Conservation (phyloP, 306 rosid genomes). For the Acacia confusa region DNA sequence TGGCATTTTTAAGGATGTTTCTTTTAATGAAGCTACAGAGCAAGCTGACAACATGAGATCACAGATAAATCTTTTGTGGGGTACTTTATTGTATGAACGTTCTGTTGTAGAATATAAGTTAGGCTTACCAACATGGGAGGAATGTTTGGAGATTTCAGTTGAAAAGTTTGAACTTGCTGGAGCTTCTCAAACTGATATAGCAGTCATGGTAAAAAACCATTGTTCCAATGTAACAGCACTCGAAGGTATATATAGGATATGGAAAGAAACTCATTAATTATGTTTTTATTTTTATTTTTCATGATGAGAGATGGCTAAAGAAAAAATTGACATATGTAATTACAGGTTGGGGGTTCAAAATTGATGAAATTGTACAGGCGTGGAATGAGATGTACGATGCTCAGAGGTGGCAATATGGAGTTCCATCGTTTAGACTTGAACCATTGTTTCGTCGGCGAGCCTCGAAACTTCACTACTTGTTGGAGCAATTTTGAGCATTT, state of each 20-base stretch:
- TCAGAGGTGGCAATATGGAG: constrained; percentile 90
- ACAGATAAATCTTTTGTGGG: constrained; percentile 87
- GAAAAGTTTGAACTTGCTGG: constrained; percentile 96
- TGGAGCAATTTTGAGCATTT: constrained; percentile 67
- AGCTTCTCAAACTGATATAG: constrained; percentile 84
- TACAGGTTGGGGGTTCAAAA: constrained; percentile 84
- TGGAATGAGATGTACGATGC: constrained; percentile 99
- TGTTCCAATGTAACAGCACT: constrained; percentile 86
- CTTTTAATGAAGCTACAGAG: constrained; percentile 74
- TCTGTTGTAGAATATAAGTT: constrained; percentile 84
- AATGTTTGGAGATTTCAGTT: constrained; percentile 84
- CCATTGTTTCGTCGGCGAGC: constrained; percentile 88
- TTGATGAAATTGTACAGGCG: constrained; percentile 91
- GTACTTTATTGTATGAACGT: constrained; percentile 81
- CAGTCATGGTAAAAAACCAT: constrained; percentile 95
- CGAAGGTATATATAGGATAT: constrained; percentile 57
- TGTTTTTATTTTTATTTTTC: constrained; percentile 9
- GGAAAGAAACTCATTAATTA: neutral
- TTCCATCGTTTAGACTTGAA: constrained; percentile 90
- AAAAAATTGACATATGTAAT: constrained; percentile 7
- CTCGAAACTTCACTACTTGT: constrained; percentile 74
- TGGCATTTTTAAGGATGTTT: constrained; percentile 54
- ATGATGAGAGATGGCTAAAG: constrained; percentile 18
- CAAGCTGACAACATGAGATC: constrained; percentile 73
- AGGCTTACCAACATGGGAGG: constrained; percentile 92